A percentile compares a stretch with the other conserved stretches of the same genome.
Conservation (phyloP, 1,284 basidiomycete species). For the Xerocomus amazonicus region DNA sequence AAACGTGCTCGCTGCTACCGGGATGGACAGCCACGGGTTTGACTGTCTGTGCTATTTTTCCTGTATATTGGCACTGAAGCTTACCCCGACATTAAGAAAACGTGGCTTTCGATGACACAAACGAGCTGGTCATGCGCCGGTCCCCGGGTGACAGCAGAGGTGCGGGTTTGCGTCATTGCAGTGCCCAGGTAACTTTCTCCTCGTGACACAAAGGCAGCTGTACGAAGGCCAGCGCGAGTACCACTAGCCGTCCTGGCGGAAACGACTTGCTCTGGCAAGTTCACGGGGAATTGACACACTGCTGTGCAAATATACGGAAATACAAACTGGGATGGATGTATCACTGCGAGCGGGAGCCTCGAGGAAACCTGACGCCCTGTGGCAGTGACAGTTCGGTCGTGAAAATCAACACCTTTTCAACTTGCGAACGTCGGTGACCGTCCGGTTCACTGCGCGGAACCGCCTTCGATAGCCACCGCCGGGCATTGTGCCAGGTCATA, state of each 20-base stretch:
- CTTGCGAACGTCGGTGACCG: conserved; percentile 7
- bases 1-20: conserved; percentile 25
- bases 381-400: conserved; percentile 18
- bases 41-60: conserved; percentile 17
- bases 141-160: conserved; percentile 17
- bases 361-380: conserved; percentile 25
- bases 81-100: conserved; percentile 26
- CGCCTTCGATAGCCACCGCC: conserved; percentile 7
- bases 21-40: conserved; percentile 28
- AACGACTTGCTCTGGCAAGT: conserved; percentile 1
- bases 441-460: conserved; percentile 11
- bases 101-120: conserved; percentile 20
- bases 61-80: conserved; percentile 12
- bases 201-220: conserved; percentile 10
- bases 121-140: conserved; percentile 7
- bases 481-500: conserved; percentile 8
- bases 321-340: neutral
- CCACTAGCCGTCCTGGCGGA: neutral
- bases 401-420: neutral
- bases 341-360: conserved; percentile 16
- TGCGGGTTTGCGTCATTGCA: conserved; percentile 20
- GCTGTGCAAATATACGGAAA: neutral
- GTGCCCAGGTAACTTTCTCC: conserved; percentile 11
- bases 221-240: conserved; percentile 5
- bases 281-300: conserved; percentile 1